Evolutionary conservation across 352 stramenopile genomes (phyloP).

Genomic region (Phytopythium helicoides): DNA sequence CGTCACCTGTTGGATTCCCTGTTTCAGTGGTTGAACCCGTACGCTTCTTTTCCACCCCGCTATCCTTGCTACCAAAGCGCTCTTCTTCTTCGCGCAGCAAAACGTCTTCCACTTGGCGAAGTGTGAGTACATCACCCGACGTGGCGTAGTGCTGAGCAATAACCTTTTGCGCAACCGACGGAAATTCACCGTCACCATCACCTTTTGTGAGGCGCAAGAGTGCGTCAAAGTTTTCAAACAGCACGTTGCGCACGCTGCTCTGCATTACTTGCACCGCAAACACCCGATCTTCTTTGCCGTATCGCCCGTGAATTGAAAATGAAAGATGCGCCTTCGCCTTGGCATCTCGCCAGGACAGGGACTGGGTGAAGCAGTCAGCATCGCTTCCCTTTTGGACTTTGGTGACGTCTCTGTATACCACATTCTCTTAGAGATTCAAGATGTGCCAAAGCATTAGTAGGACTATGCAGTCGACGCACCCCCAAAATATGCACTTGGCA

Average conservation of each 20-base stretch:
- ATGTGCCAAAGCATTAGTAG: neutral
- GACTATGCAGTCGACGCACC: too few species aligned
- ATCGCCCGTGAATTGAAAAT: constrained; percentile 41
- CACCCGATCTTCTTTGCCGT: constrained; percentile 30
- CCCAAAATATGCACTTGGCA: constrained; percentile 38
- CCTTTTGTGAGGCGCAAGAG: constrained; percentile 42
- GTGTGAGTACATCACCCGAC: constrained; percentile 35
- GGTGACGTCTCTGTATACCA: constrained; percentile 45
- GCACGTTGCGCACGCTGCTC: constrained; percentile 43
- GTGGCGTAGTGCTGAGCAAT: constrained; percentile 43
- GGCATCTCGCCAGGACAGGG: constrained; percentile 44
- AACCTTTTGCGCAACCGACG: constrained; percentile 34
- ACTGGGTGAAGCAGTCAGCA: constrained; percentile 48
- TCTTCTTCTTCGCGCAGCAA: constrained; percentile 47
- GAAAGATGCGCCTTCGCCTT: constrained; percentile 41
- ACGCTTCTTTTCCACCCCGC: constrained; percentile 7
- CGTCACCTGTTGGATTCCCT: neutral
- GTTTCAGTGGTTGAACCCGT: neutral
- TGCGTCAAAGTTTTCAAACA: constrained; percentile 44
- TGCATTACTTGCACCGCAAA: constrained; percentile 51
- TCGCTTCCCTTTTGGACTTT: constrained; percentile 40
- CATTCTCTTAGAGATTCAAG: too few species aligned
- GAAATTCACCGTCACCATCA: constrained; percentile 49
- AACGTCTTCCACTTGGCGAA: constrained; percentile 43
- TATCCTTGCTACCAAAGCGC: constrained; percentile 11